Base-by-base conservation (phyloP, 2,329 filamentous ascomycete genomes). In the Neopestalotiopsis sp. region DNA sequence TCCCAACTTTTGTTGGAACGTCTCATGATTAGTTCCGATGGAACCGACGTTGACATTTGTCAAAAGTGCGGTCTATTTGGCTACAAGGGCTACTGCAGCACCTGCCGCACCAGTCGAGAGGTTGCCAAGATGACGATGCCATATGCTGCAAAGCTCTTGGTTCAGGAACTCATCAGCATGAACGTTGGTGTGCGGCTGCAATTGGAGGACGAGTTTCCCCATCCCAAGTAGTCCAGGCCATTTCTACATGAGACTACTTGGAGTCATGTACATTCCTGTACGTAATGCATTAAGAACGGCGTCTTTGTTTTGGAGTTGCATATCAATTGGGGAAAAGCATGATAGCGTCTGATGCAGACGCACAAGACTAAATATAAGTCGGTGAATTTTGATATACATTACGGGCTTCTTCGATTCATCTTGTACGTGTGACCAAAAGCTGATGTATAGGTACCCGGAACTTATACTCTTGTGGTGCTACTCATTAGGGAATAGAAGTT, bases 111-210 rank as follows among this genome's bases (percentile, higher is more conserved):
- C 74, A 95, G 93, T 52, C 89, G 92, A 68, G 90, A 92, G 38
- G 94, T 99, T 32, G 92, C 94, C 17, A 92, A 92, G 81, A 97
- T 99, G 92, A 95, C 92, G 42, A 97, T 99, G 88, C 96, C 96
- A 42, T 99, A 99, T 81, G 96, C 96, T 20, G 96, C 96, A 0
- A 98, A 99, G 86, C 83, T 99, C 78, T 84, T 99, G 68, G 94
- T 98, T 63, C 96, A 99, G 84, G 96, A 99, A 83, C 82, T 99
- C 76, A 91, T 97, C 77, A 97, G 94, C 80, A 99, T 99, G 96
- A 99, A 99, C 80, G 94, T 99, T n/a, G 93, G 95, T 71, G 95
- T 97, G 69, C 88, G 93, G 69, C 84, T 99, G 82, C 93, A 95
- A 84, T 83, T 99, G 73, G 94, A 94, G 76, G 96, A 99, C 78